These are phyloP conservation scores for Salix viminalis DNA, from an alignment of 345 rosid species.

Conservation along the genomic window DNA sequence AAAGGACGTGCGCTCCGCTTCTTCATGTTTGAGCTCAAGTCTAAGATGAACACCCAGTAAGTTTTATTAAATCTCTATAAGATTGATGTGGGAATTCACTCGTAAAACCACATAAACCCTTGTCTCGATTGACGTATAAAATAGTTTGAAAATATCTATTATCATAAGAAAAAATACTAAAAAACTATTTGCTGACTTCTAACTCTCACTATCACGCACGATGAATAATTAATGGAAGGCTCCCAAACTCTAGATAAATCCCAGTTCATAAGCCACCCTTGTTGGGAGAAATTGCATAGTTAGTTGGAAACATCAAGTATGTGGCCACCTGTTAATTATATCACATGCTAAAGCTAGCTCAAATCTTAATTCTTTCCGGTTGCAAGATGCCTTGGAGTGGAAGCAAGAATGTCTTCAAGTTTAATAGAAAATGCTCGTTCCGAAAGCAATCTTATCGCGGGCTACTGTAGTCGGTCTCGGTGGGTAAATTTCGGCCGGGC, in stretches of 20 bases:
- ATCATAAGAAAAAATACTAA: no score
- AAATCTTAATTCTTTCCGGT: not conserved
- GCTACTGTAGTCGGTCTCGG: not conserved
- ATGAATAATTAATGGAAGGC: not conserved
- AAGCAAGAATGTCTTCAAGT: constrained; percentile 12
- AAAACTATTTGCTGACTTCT: not conserved
- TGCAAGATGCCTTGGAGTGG: constrained; percentile 17
- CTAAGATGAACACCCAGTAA: no score
- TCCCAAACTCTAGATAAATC: not conserved
- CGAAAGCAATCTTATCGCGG: not conserved
- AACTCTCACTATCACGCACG: not conserved
- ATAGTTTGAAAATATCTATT: no score
- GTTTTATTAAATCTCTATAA: no score
- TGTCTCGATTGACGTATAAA: no score
- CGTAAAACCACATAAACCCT: no score
- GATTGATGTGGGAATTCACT: no score
- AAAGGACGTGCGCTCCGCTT: no score
- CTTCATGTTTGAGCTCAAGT: no score
- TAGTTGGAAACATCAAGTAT: not conserved
- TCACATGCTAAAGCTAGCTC: not conserved
- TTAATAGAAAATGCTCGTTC: not conserved
- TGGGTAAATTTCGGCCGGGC: not conserved
- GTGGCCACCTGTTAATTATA: not conserved
- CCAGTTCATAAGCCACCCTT: not conserved
- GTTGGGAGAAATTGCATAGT: not conserved